Base-by-base conservation (phyloP, 2,329 filamentous ascomycete species). In the Microascus cirrosus region DNA sequence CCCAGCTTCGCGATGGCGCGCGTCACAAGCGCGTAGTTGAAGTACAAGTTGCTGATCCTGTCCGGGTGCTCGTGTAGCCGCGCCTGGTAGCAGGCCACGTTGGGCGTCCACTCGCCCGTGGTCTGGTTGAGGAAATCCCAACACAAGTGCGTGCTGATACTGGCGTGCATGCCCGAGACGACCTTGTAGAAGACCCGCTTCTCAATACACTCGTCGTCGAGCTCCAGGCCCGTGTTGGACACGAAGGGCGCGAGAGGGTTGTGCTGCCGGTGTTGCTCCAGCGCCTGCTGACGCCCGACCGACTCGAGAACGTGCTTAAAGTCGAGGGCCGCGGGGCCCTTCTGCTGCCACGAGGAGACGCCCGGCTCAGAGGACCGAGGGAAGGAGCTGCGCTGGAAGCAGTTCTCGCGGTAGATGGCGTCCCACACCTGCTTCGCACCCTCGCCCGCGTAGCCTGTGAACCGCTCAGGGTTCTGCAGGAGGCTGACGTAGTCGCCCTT, bases 181-280 rank as follows among this genome's bases (percentile, higher is more conserved):
- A 99, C 85, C 7, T 92, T 83, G 73, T 97, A 94, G 71, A 99
- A 99, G 42, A 97, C 94, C n/a, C 94, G 87, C 79, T 99, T 97
- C 77, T 99, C 94, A 25, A 99, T 75, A 67, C 94, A 99, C 68
- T 96, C 89, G 64, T 96, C 92, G 63, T 96, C 91, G 54, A 85
- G 79, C 63, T 94, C 89, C 55, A 93, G 76, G 0, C 82, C 81
- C 8, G 82, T 83, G 65, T 81, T 80, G 55, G 84, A 78, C 54
- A 84, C 79, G 54, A 85, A 83, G 1, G 80, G 78, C 2, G 78
- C 78, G 60, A 82, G 78, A 32, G 80, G 78, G 48, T 75, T 66
- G 28, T 66, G 61, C 36, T 67, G 64, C 4, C 70, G 70, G 55
- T 71, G 66, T 58, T 86, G 77, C 65, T 84, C 79, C 51, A 88